Percentiles rank a stretch among this genome's conserved stretches.
These are phyloP conservation scores for Sporisorium reilianum DNA, from an alignment of 1,284 basidiomycete species.

Conservation along the genomic window DNA sequence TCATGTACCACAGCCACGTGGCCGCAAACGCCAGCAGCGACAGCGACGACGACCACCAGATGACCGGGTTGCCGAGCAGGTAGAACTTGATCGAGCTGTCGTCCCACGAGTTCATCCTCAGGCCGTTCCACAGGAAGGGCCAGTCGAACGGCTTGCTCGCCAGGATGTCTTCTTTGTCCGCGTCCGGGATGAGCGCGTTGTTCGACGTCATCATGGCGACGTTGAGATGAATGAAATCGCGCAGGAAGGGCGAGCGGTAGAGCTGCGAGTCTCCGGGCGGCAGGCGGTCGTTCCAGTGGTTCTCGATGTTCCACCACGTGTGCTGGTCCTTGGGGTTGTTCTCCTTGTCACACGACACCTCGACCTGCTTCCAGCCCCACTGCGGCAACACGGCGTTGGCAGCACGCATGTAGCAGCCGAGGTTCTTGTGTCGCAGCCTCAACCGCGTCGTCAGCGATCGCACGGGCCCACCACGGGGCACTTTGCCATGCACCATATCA, in stretches of 20 bases:
- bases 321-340: constrained; percentile 85
- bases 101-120: constrained; percentile 96
- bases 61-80: constrained; percentile 88
- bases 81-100: constrained; percentile 91
- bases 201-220: constrained; percentile 99
- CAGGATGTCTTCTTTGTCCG: constrained; percentile 97
- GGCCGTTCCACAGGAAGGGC: constrained; percentile 87
- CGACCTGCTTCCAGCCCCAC: constrained; percentile 99
- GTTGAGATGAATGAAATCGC: constrained; percentile 98
- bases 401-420: constrained; percentile 81
- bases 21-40: constrained; percentile 77
- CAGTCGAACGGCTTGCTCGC: constrained; percentile 92
- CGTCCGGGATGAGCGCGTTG: constrained; percentile 95
- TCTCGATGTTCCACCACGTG: constrained; percentile 98
- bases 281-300: constrained; percentile 93
- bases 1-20: constrained; percentile 78
- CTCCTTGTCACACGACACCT: constrained; percentile 92
- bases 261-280: constrained; percentile 83
- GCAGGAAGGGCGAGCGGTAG: constrained; percentile 91
- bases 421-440: constrained; percentile 81
- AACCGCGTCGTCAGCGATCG: constrained; percentile 90
- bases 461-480: constrained; percentile 77
- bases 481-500: constrained; percentile 74
- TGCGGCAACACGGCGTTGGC: constrained; percentile 90
- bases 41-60: constrained; percentile 87